Evolutionary conservation across 306 rosid species (phyloP).

Genomic region (Prunus salicina): DNA sequence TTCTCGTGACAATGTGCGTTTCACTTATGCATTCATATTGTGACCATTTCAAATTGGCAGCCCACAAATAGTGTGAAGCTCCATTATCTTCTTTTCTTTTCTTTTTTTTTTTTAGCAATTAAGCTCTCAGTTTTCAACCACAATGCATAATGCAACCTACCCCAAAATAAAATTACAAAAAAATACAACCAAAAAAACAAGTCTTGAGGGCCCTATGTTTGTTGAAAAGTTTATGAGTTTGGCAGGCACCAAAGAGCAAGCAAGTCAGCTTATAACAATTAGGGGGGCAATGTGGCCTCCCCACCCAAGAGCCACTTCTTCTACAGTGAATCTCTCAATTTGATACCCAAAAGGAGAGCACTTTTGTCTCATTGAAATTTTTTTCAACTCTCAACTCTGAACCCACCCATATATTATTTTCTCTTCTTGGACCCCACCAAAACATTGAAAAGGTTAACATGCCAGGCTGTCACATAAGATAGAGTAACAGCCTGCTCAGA

Average conservation of each 20-base stretch:
- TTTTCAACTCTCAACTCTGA: background rate
- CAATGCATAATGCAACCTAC: background rate
- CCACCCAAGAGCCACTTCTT: constrained; percentile 1
- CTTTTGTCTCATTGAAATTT: background rate
- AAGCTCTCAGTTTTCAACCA: background rate
- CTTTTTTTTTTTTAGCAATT: background rate
- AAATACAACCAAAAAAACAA: too few species aligned
- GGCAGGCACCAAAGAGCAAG: constrained; percentile 11
- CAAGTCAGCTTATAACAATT: constrained; percentile 12
- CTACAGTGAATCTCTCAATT: background rate
- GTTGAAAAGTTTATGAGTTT: background rate
- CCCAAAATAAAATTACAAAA: background rate
- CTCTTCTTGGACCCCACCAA: constrained; percentile 1
- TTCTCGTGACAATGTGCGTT: constrained; percentile 1
- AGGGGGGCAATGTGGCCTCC: constrained; percentile 37
- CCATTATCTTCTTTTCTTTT: background rate
- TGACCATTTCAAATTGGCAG: background rate
- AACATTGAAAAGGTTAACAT: constrained; percentile 6
- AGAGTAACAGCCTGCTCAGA: constrained; percentile 24
- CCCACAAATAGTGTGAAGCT: background rate
- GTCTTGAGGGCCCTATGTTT: background rate
- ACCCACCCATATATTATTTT: background rate
- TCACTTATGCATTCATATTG: background rate
- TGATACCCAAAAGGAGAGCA: background rate
- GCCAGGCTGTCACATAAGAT: constrained; percentile 38